phyloP scores from a whole-genome alignment of 768 basidiomycete species.

The Pisolithus tinctorius region DNA sequence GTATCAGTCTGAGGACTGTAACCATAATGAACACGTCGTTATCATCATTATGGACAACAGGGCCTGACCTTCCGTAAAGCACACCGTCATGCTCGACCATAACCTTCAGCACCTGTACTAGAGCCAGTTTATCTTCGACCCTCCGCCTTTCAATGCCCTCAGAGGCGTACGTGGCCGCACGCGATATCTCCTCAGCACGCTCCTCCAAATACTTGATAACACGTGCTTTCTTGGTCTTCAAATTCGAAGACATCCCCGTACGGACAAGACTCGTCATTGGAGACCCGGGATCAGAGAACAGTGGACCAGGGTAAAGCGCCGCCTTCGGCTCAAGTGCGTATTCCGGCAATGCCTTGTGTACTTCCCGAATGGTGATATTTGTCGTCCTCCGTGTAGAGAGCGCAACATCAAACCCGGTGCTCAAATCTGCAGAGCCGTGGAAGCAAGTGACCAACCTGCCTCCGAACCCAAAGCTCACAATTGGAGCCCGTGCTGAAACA shows the following conservation, averaged over 20 bases:
- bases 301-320: constrained; percentile 75
- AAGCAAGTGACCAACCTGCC: constrained; percentile 88
- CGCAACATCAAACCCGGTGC: constrained; percentile 73
- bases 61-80: constrained; percentile 74
- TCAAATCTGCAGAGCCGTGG: constrained; percentile 59
- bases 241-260: constrained; percentile 46
- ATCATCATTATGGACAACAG: background rate
- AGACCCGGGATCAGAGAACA: constrained; percentile 70
- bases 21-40: constrained; percentile 11
- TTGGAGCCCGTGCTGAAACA: constrained; percentile 63
- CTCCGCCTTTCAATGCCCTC: constrained; percentile 46
- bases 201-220: constrained; percentile 73
- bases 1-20: constrained; percentile 59
- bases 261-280: constrained; percentile 64
- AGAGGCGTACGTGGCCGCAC: constrained; percentile 66
- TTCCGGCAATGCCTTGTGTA: constrained; percentile 67
- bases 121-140: constrained; percentile 68
- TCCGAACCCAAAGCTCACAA: constrained; percentile 91
- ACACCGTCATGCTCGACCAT: constrained; percentile 89
- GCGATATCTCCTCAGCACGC: constrained; percentile 68
- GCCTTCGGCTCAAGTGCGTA: constrained; percentile 50
- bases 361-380: constrained; percentile 55
- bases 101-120: constrained; percentile 68
- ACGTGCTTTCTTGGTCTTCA: constrained; percentile 79
- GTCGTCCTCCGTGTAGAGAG: constrained; percentile 66